Evolutionary conservation across 306 rosid species (phyloP), one percentile per base, ranked within the genome.

Genomic region (Quercus aquifolioides): DNA sequence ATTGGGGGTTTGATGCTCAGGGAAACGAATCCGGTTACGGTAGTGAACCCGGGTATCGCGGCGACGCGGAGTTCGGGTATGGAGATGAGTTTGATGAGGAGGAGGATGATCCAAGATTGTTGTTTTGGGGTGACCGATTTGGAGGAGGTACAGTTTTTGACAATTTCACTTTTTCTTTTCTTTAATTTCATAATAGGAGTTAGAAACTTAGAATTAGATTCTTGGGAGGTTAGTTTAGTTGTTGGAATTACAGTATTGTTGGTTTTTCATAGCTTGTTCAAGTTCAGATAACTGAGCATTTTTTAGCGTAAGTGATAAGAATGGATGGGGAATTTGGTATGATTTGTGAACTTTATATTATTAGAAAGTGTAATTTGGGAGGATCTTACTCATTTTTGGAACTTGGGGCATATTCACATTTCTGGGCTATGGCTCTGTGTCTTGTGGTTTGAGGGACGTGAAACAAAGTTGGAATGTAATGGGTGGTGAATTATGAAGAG

Each of bases 41-140:
- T 7, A 96, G 99, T 35, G 99, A 96, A 86, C 99, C 98, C 3
- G 99, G 99, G n/a, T 93, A 96, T 77, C 96, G 97, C 17, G 98
- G 98, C 1, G 99, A 96, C n/a, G 99, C 96, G 0, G 99, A 96
- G 81, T 91, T 95, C 46, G 99, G 98, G 5, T 96, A 96, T 55
- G 98, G 99, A 1, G 99, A 96, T 78, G 98, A 95, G 84, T 83
- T 85, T 63, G 99, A 95, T 49, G 99, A 96, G 85, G 99, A 93
- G 83, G 99, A 96, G 52, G 99, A 96, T 28, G 98, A 93, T 81
- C 81, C 85, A 0, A 79, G 94, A 71, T 72, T 90, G 75, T 75
- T 96, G 78, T 87, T 96, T 77, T 96, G 99, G 99, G 92, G 97
- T 18, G 80, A 88, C 1, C 94, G 75, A 51, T 74, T 87, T 35